Percentiles rank a stretch among this genome's conserved stretches.
These are phyloP conservation scores for Mollisia scopiformis DNA, from an alignment of 2,329 filamentous ascomycete genomes.

Conservation along the genomic window DNA sequence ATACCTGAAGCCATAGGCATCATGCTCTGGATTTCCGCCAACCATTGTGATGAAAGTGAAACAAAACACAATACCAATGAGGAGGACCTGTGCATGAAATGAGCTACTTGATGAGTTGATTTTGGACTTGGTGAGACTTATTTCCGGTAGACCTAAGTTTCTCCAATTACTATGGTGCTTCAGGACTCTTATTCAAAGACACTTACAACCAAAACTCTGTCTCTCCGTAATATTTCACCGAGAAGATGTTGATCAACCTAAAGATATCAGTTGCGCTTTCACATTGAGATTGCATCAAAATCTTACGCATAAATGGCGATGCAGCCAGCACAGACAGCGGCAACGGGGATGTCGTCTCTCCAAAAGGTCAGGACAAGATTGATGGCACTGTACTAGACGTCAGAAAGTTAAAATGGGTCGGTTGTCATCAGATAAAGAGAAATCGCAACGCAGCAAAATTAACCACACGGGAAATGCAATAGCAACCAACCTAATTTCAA, in stretches of 20 bases:
- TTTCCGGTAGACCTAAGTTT: too few relatives aligned
- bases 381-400: too few relatives aligned
- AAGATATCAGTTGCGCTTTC: not conserved
- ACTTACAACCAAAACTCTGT: constrained; percentile 69
- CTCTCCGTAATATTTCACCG: constrained; percentile 76
- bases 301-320: constrained; percentile 43
- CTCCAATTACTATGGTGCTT: too few relatives aligned
- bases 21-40: constrained; percentile 60
- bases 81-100: too few relatives aligned
- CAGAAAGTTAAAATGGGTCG: too few relatives aligned
- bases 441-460: too few relatives aligned
- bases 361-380: constrained; percentile 48
- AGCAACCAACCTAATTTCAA: constrained; percentile 45
- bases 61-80: constrained; percentile 57
- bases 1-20: constrained; percentile 59
- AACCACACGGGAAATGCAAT: too few relatives aligned
- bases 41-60: constrained; percentile 68
- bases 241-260: constrained; percentile 69
- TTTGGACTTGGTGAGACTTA: too few relatives aligned
- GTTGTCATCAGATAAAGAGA: too few relatives aligned
- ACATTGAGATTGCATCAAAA: constrained; percentile 34
- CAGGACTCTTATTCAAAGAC: too few relatives aligned
- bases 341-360: constrained; percentile 49
- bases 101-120: too few relatives aligned
- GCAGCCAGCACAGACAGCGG: constrained; percentile 56